phyloP scores from a whole-genome alignment of 2,329 filamentous ascomycete species.

The Cordyceps javanica region DNA sequence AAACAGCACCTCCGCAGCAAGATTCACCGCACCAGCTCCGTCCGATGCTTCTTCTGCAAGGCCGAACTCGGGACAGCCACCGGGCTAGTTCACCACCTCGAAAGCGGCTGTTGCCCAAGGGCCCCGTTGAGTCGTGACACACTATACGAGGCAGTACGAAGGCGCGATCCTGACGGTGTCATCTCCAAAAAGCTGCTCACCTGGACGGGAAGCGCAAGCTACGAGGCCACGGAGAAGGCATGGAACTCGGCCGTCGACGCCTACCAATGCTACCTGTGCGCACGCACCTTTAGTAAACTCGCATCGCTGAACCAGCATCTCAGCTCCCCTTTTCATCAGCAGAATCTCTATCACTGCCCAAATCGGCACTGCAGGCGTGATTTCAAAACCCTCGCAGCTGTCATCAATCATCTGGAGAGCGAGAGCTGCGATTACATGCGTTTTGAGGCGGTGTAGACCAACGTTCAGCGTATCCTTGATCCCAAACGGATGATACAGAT shows the following conservation, averaged over 20 bases:
- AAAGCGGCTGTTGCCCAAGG: constrained; percentile 44
- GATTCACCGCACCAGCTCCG: neutral
- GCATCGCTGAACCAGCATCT: constrained; percentile 44
- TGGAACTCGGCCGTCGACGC: constrained; percentile 34
- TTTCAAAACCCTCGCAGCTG: constrained; percentile 32
- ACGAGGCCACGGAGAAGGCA: constrained; percentile 32
- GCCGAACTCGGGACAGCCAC: neutral
- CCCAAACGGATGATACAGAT: neutral
- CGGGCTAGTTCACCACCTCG: constrained; percentile 40
- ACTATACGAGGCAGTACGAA: constrained; percentile 40
- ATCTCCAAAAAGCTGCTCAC: constrained; percentile 48
- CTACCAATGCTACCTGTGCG: constrained; percentile 37
- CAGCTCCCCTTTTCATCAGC: constrained; percentile 36
- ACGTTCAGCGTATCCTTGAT: constrained; percentile 19
- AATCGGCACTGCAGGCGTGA: constrained; percentile 27
- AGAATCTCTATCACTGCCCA: constrained; percentile 36
- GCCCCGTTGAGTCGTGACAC: constrained; percentile 42
- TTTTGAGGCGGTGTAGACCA: constrained; percentile 30
- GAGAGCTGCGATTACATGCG: constrained; percentile 33
- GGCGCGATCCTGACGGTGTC: constrained; percentile 38
- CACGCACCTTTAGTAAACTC: constrained; percentile 32
- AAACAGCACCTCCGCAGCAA: neutral
- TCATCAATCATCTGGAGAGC: constrained; percentile 40
- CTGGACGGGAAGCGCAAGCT: constrained; percentile 23
- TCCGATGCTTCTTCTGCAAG: neutral